Conservation (phyloP, 805 yeast species). For the Ogataea zsoltii region DNA sequence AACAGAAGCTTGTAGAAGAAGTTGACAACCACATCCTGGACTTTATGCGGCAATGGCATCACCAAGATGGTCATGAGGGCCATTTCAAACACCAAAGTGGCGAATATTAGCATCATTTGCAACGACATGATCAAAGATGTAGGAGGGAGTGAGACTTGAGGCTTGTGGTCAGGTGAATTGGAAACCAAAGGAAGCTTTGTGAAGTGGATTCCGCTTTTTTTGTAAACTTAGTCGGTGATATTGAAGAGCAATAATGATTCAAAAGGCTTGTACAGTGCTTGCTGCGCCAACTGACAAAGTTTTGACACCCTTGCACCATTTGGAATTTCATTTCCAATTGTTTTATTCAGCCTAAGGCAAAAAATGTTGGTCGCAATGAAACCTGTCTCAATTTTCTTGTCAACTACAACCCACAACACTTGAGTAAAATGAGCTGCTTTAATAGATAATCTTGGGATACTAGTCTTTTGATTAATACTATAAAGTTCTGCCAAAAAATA, state of each 20-base stretch:
- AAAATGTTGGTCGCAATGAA: no score
- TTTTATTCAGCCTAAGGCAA: no score
- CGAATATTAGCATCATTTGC: constrained; percentile 38
- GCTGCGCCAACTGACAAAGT: constrained; percentile 1
- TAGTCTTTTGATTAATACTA: not conserved
- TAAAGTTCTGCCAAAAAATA: not conserved
- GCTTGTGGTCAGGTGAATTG: not conserved
- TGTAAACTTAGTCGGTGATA: no score
- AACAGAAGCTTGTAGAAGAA: constrained; percentile 31
- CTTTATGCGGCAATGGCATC: constrained; percentile 49
- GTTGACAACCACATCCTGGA: constrained; percentile 41
- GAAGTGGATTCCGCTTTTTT: no score
- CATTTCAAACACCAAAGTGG: constrained; percentile 47
- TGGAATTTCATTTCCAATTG: no score
- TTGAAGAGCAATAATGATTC: not conserved
- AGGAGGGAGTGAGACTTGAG: not conserved
- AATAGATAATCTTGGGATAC: no score
- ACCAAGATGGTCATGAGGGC: constrained; percentile 41
- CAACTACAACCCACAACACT: no score
- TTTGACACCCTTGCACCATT: constrained; percentile 1
- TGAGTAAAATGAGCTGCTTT: no score
- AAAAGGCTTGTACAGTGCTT: not conserved
- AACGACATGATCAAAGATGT: constrained; percentile 27
- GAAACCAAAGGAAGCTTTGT: no score
- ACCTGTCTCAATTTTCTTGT: no score